Percentiles rank a stretch among this genome's conserved stretches.
phyloP scores from a whole-genome alignment of 139 green algal genomes.

The Desmodesmus armatus region DNA sequence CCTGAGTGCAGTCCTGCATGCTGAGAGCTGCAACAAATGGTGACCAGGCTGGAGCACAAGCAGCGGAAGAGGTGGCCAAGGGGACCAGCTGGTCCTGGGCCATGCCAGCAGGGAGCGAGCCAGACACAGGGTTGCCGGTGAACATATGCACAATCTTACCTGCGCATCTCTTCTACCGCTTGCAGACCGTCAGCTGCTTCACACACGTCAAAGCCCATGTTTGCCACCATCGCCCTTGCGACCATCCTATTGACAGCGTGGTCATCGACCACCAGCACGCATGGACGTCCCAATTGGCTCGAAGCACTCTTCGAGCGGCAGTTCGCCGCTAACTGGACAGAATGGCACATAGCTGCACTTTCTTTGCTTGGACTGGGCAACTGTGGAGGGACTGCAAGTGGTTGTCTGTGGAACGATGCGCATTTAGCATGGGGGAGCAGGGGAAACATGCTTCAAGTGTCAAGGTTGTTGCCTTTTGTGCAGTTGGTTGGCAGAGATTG shows the following conservation, averaged over 20 bases:
- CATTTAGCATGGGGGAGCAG: too few species aligned
- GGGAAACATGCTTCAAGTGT: too few species aligned
- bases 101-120: background rate
- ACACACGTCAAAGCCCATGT: background rate
- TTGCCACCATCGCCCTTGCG: background rate
- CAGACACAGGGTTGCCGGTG: background rate
- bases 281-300: background rate
- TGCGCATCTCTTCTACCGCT: background rate
- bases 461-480: too few species aligned
- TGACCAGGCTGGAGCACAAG: background rate
- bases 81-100: background rate
- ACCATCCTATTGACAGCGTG: slow-evolving; percentile 16
- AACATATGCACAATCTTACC: background rate
- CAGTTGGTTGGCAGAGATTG: too few species aligned
- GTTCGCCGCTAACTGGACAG: too few species aligned
- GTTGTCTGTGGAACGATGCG: too few species aligned
- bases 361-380: too few species aligned
- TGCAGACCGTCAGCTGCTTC: background rate
- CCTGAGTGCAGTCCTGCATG: background rate
- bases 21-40: too few species aligned
- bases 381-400: too few species aligned
- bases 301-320: too few species aligned
- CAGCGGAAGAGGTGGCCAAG: background rate
- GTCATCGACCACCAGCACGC: slow-evolving; percentile 25
- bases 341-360: too few species aligned